Base-by-base conservation (phyloP, 441 rosid species). In the Kokia cookei region DNA sequence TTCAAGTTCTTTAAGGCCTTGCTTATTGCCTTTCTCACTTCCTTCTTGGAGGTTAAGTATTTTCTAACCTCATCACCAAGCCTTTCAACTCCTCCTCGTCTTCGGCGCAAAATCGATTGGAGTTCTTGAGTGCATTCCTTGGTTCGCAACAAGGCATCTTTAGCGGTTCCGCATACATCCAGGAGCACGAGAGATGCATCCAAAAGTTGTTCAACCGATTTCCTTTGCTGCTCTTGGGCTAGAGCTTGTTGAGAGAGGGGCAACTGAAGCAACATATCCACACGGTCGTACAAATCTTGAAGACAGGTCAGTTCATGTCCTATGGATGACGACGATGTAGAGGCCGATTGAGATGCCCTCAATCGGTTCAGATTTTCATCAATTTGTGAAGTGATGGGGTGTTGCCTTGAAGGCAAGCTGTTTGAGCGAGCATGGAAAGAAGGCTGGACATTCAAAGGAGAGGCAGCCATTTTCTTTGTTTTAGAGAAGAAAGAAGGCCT, bases 171-270 rank as follows among this genome's bases (percentile, higher is more conserved):
- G 17, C 85, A 86, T 8, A 78, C 24, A 59, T 88, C 85, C 75
- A 83, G 74, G 62, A 83, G 13, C 69, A 80, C 51, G 2, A 84
- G 79, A 42, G 87, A 86, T 61, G 77, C 83, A 35, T 86, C 81
- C 47, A 82, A 63, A 14, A 84, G 3, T 22, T 77, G 84, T 10
- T 86, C 78, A 3, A 74, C 74, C 40, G 22, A 69, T 65, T 82
- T 78, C 63, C 29, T 11, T 1, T 73, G 19, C 13, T 55, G 62
- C 0, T 79, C 66, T 9, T 76, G 78, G 22, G 82, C 47, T 15
- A 88, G 57, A 5, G 74, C 51, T 19, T 74, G 78, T 64, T 73
- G 87, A 10, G 73, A 50, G 12, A n/a, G 63, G 0, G 85, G 80
- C 57, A 85, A 55, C 15, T 57, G 83, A 51, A 84, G 84, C 75